These are phyloP conservation scores for Monilinia fructicola DNA, from an alignment of 2,329 filamentous ascomycete species.

Conservation along the genomic window DNA sequence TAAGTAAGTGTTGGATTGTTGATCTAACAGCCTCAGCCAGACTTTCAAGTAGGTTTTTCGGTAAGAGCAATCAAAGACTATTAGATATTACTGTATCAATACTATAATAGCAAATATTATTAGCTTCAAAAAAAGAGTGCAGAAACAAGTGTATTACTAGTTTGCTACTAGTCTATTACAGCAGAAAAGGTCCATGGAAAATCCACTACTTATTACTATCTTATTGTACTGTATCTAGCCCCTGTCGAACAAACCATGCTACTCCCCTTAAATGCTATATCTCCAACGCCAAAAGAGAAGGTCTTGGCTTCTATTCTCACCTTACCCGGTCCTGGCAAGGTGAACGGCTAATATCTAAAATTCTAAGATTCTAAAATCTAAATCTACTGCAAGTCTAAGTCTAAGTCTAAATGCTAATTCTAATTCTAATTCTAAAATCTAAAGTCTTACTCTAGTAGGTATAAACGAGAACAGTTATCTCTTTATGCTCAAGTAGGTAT, in stretches of 20 bases:
- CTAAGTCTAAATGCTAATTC: no score
- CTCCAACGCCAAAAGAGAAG: constrained; percentile 19
- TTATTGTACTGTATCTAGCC: not conserved
- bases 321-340: constrained; percentile 24
- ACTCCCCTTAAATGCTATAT: constrained; percentile 18
- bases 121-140: no score
- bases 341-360: not conserved
- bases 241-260: constrained; percentile 7
- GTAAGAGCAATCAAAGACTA: not conserved
- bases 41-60: not conserved
- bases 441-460: not conserved
- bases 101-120: not conserved
- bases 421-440: no score
- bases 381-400: no score
- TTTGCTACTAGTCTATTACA: no score
- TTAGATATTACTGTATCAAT: not conserved
- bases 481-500: not conserved
- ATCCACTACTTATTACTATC: not conserved
- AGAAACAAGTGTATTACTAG: no score
- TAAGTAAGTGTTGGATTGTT: not conserved
- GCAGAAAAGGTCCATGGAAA: not conserved
- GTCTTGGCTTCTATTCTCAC: constrained; percentile 20
- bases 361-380: no score
- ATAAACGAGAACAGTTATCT: not conserved
- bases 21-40: constrained; percentile 4